phyloP scores from a whole-genome alignment of 306 rosid genomes.

The Acmispon strigosus region DNA sequence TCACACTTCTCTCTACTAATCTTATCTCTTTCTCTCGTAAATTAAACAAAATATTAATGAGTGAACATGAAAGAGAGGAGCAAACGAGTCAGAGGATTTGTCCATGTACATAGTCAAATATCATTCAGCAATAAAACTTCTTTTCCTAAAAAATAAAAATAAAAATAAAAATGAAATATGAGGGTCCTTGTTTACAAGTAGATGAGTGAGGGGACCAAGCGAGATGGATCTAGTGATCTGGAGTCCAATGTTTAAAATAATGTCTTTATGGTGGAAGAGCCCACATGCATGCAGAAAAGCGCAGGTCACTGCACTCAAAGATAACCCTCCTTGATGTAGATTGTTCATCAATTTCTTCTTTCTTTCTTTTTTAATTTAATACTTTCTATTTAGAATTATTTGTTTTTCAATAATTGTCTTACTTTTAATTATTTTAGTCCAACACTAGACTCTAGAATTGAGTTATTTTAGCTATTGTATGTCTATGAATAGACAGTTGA shows the following conservation, averaged over 20 bases:
- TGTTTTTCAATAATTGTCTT: not conserved
- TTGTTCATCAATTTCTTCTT: not conserved
- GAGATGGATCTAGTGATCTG: conserved; percentile 14
- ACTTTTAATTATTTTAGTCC: not conserved
- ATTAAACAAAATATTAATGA: too few relatives aligned
- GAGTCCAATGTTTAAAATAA: conserved; percentile 24
- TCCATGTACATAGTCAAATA: too few relatives aligned
- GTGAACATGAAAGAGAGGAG: too few relatives aligned
- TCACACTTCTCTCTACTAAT: too few relatives aligned
- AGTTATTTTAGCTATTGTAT: too few relatives aligned
- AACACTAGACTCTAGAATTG: not conserved
- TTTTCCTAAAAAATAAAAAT: too few relatives aligned
- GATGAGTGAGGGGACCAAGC: conserved; percentile 5
- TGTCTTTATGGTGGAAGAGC: conserved; percentile 20
- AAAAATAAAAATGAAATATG: too few relatives aligned
- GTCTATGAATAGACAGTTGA: too few relatives aligned
- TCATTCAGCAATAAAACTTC: too few relatives aligned
- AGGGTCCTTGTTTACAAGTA: too few relatives aligned
- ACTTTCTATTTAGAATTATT: not conserved
- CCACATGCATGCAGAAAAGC: conserved; percentile 30
- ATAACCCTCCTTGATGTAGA: conserved; percentile 8
- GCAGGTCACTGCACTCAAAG: conserved; percentile 12
- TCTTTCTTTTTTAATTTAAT: not conserved
- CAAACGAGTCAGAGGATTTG: too few relatives aligned
- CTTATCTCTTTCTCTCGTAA: too few relatives aligned